phyloP scores from a whole-genome alignment of 129 eudicot genomes.

The Chrysanthemum makinoi region DNA sequence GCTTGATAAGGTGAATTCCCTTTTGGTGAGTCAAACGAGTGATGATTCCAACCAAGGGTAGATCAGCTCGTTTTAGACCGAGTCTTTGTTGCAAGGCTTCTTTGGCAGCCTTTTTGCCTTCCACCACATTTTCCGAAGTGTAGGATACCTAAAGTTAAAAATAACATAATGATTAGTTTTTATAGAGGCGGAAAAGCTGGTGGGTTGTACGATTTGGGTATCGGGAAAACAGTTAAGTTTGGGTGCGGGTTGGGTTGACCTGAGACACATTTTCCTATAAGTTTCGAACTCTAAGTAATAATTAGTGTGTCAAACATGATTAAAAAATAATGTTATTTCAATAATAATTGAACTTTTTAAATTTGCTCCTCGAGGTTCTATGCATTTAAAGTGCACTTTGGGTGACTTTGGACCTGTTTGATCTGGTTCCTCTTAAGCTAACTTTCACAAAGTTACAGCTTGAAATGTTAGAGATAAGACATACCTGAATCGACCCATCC shows the following conservation, averaged over 20 bases:
- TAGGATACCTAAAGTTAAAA: constrained; percentile 53
- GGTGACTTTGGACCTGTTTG: neutral
- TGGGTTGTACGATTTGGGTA: neutral
- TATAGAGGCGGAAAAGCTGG: neutral
- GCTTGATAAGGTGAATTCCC: constrained; percentile 97
- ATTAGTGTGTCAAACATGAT: neutral
- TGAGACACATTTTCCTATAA: neutral
- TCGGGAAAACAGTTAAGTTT: neutral
- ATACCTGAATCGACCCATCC: too few relatives aligned
- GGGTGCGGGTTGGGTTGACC: neutral
- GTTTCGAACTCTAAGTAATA: neutral
- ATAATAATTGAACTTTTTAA: neutral
- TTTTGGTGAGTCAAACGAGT: constrained; percentile 98
- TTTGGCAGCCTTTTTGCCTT: constrained; percentile 95
- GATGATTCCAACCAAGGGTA: constrained; percentile 87
- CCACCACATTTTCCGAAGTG: constrained; percentile 87
- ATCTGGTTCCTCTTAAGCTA: too few relatives aligned
- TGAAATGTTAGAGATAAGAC: too few relatives aligned
- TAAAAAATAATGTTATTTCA: neutral
- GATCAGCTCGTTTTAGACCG: constrained; percentile 67
- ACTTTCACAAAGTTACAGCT: too few relatives aligned
- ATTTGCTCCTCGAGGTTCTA: neutral
- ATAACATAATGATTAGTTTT: constrained; percentile 7
- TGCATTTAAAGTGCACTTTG: neutral
- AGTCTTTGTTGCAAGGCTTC: constrained; percentile 87